Conservation (phyloP, 2,329 filamentous ascomycete genomes). For the Diaporthe velutina region DNA sequence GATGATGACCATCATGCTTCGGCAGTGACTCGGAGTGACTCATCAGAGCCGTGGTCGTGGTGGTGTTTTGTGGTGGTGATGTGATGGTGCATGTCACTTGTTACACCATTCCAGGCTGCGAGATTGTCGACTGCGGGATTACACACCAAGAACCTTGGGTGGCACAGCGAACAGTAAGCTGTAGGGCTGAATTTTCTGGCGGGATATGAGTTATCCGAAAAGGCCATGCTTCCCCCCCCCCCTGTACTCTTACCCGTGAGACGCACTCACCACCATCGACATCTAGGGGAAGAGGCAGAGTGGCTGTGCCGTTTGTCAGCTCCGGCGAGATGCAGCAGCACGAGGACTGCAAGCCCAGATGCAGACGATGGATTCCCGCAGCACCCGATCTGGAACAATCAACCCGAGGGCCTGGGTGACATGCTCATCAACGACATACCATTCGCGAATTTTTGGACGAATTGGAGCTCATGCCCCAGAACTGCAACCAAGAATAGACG, state of each 20-base stretch:
- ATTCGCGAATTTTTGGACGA: slow-evolving; percentile 33
- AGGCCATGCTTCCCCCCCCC: not conserved
- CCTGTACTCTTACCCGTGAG: slow-evolving; percentile 11
- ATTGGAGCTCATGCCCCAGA: slow-evolving; percentile 18
- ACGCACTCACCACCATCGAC: slow-evolving; percentile 1
- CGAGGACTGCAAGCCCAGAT: slow-evolving; percentile 36
- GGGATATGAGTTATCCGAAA: slow-evolving; percentile 8
- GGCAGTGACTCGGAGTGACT: slow-evolving; percentile 13
- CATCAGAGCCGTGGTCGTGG: slow-evolving; percentile 2
- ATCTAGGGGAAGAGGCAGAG: not conserved
- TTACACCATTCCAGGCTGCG: slow-evolving; percentile 22
- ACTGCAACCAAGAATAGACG: slow-evolving; percentile 37
- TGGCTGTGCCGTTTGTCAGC: slow-evolving; percentile 36
- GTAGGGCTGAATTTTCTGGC: slow-evolving; percentile 23
- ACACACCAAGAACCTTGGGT: not conserved
- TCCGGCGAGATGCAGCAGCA: slow-evolving; percentile 28
- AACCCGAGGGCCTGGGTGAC: slow-evolving; percentile 39
- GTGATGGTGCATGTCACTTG: not conserved
- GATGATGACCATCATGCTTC: not conserved
- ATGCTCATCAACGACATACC: slow-evolving; percentile 33
- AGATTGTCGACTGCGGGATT: slow-evolving; percentile 14
- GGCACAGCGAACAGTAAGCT: slow-evolving; percentile 15
- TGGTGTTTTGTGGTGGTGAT: not conserved
- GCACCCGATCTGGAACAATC: slow-evolving; percentile 39
- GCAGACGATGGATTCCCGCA: slow-evolving; percentile 27